Conservation (phyloP, 345 rosid genomes). For the Ricinus communis region DNA sequence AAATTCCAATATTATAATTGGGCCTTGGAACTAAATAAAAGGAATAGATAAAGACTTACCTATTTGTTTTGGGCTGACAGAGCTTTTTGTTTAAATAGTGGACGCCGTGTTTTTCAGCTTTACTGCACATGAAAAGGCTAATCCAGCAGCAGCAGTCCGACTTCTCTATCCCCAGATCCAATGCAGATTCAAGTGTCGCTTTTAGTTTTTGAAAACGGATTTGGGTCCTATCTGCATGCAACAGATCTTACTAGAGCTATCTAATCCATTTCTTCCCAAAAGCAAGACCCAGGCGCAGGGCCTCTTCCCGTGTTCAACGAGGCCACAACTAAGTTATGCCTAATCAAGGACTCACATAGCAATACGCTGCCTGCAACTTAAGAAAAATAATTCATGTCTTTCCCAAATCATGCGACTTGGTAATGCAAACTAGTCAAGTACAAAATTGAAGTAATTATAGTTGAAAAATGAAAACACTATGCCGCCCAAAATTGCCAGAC, state of each 20-base stretch:
- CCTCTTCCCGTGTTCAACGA: not conserved
- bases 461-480: not conserved
- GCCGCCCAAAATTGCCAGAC: not conserved
- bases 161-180: no score
- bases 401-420: not conserved
- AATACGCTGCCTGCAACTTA: not conserved
- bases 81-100: no score
- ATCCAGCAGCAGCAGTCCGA: no score
- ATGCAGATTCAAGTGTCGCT: no score
- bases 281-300: not conserved
- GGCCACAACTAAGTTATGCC: not conserved
- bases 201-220: no score
- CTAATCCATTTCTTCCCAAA: not conserved
- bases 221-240: no score
- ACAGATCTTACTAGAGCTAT: not conserved
- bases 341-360: not conserved
- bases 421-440: not conserved
- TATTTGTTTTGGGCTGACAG: no score
- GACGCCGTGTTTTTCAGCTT: no score
- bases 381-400: not conserved
- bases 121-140: no score
- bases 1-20: no score
- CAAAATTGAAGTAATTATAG: not conserved
- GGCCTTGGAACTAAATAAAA: no score
- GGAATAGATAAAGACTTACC: no score